phyloP scores from a whole-genome alignment of 768 basidiomycete genomes.

The Clathrus columnatus region DNA sequence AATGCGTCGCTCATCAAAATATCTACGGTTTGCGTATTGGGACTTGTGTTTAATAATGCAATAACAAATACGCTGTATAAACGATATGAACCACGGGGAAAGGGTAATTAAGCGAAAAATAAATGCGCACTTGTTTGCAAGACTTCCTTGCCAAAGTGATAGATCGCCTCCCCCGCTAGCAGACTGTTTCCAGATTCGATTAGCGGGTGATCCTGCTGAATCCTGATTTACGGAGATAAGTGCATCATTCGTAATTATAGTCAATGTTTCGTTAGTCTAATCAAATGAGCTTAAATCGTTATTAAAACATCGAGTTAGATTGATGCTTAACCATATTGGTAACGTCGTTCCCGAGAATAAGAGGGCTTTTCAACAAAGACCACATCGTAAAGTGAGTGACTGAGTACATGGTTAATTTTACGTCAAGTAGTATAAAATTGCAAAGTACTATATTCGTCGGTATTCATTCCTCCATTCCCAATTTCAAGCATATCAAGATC shows the following conservation, averaged over 20 bases:
- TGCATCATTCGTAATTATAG: slow-evolving; percentile 31
- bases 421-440: neutral
- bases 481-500: slow-evolving; percentile 32
- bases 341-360: slow-evolving; percentile 34
- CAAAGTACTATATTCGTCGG: slow-evolving; percentile 32
- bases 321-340: slow-evolving; percentile 24
- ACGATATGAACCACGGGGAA: neutral
- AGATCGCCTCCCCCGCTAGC: slow-evolving; percentile 22
- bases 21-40: slow-evolving; percentile 21
- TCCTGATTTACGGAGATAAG: slow-evolving; percentile 31
- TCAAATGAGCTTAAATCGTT: neutral
- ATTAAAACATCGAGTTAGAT: neutral
- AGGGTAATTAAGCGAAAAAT: neutral
- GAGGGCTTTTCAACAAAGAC: slow-evolving; percentile 33
- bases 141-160: slow-evolving; percentile 26
- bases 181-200: slow-evolving; percentile 26
- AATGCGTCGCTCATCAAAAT: slow-evolving; percentile 26
- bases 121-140: slow-evolving; percentile 24
- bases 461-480: slow-evolving; percentile 29
- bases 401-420: slow-evolving; percentile 8
- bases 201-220: slow-evolving; percentile 22
- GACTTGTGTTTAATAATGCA: slow-evolving; percentile 28
- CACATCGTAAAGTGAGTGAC: slow-evolving; percentile 35
- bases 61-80: slow-evolving; percentile 22
- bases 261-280: slow-evolving; percentile 27